A percentile compares a stretch with the other conserved stretches of the same genome.
Evolutionary conservation across 1,284 basidiomycete species (phyloP).

Genomic region (Sanghuangporus baumii): DNA sequence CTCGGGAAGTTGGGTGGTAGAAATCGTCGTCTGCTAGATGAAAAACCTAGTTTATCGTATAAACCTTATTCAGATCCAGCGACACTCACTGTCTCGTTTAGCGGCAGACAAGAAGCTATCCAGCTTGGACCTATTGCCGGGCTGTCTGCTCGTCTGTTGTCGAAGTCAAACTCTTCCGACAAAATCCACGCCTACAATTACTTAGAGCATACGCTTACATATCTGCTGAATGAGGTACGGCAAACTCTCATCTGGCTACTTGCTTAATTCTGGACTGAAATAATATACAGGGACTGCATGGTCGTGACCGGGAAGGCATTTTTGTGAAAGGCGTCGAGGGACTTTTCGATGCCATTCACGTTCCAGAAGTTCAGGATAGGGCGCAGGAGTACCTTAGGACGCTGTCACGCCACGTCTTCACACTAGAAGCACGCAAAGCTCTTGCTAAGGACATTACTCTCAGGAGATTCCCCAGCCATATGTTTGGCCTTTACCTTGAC

Average conservation of each 20-base stretch:
- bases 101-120: slow-evolving; percentile 63
- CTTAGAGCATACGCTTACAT: slow-evolving; percentile 68
- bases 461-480: slow-evolving; percentile 53
- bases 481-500: slow-evolving; percentile 72
- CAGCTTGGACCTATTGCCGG: slow-evolving; percentile 69
- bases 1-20: slow-evolving; percentile 96
- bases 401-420: slow-evolving; percentile 66
- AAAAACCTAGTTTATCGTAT: slow-evolving; percentile 77
- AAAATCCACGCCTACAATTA: slow-evolving; percentile 75
- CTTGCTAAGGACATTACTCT: slow-evolving; percentile 46
- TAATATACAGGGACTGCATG: slow-evolving; percentile 54
- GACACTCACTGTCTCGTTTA: slow-evolving; percentile 69
- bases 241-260: not conserved
- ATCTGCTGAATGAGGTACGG: slow-evolving; percentile 74
- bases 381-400: slow-evolving; percentile 66
- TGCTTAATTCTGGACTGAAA: not conserved
- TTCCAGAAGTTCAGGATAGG: slow-evolving; percentile 63
- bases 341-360: slow-evolving; percentile 72
- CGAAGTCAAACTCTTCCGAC: slow-evolving; percentile 56
- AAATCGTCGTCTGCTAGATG: slow-evolving; percentile 83
- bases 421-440: slow-evolving; percentile 54
- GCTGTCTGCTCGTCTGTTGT: slow-evolving; percentile 66
- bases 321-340: slow-evolving; percentile 73
- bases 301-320: slow-evolving; percentile 70
- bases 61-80: slow-evolving; percentile 64